Evolutionary conservation across 2,329 filamentous ascomycete genomes (phyloP).

Genomic region (Aspergillus alliaceus): DNA sequence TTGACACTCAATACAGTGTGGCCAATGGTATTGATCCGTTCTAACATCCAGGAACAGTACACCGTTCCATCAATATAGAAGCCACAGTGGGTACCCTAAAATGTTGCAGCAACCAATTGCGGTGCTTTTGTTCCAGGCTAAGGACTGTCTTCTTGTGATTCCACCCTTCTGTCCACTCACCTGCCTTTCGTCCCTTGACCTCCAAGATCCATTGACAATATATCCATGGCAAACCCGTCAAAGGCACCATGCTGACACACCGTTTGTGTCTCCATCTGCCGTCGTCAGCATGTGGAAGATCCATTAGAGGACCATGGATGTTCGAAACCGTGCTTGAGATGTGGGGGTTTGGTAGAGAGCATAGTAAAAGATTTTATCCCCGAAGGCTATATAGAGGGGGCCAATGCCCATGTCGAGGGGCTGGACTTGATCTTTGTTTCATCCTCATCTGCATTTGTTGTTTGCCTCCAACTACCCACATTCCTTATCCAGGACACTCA

Average conservation of each 20-base stretch:
- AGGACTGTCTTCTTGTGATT: neutral
- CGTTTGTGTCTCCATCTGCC: neutral
- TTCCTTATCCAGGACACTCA: neutral
- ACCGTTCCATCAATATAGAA: neutral
- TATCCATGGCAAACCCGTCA: neutral
- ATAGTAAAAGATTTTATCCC: neutral
- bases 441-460: neutral
- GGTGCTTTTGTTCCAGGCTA: neutral
- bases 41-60: neutral
- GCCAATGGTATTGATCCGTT: neutral
- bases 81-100: neutral
- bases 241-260: neutral
- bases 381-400: conserved; percentile 2
- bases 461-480: conserved; percentile 8
- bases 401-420: neutral
- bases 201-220: neutral
- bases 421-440: neutral
- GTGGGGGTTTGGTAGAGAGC: neutral
- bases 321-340: neutral
- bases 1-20: neutral
- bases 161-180: neutral
- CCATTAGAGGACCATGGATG: conserved; percentile 1
- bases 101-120: neutral
- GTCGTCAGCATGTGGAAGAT: neutral
- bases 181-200: neutral